Base-by-base conservation (phyloP, 768 basidiomycete species). In the Leccinum incarnatum region DNA sequence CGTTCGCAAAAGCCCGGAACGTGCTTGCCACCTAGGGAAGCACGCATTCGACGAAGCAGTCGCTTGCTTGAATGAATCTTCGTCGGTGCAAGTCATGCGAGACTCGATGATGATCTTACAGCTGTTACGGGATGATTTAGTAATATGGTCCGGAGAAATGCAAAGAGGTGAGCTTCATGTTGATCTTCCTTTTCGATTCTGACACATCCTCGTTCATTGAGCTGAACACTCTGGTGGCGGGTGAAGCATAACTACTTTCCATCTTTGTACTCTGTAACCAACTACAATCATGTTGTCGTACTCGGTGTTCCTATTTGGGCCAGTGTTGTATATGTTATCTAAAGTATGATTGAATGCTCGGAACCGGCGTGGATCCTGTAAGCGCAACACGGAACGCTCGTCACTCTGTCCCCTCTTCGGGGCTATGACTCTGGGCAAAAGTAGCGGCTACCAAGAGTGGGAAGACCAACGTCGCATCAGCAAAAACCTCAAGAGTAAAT, bases 401-500 rank as follows among this genome's bases (percentile, higher is more conserved):
- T 51, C 27, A 19, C 21, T 36, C 17, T 36, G 27, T 23, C 27
- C 21, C 23, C 2, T 51, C 51, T 36, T 55, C 53, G 36, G 11
- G 27, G 19, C 27, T 56, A 51, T 66, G 53, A 47, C 76, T 77
- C 65, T 81, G 77, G 12, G 90, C 93, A 71, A 95, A 98, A 3
- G 97, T 98, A 10, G 93, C 94, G 5, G 96, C 95, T 2, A 99
- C 95, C 5, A 98, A 75, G 67, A 99, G 77, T 2, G 97, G 97
- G 74, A 98, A 98, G 8, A 94, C 95, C 21, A 99, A 77, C 0
- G 96, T 99, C 7, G 96, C 96, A 65, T 98, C 96, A n/a, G 95
- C 95, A 66, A 86, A 96, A 6, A 96, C 91, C 81, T 82, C 49
- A 32, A 37, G 47, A 27, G 40, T 42, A 23, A 4, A 48, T 46